A percentile compares a stretch with the other conserved stretches of the same genome.
Conservation (phyloP, 2,329 filamentous ascomycete species). For the Fusarium sublunatum region DNA sequence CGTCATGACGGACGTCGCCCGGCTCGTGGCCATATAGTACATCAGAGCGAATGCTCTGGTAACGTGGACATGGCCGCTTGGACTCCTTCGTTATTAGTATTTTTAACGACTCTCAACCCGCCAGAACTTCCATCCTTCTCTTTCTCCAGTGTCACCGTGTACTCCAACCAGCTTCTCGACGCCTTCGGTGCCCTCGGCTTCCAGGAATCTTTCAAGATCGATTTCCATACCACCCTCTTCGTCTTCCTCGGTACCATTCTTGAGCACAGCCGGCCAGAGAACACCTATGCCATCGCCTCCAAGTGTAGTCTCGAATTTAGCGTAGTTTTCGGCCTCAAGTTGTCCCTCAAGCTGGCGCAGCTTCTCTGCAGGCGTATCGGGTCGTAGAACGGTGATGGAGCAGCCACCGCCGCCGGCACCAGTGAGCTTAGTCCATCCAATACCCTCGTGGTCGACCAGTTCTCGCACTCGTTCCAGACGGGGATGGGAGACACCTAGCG, state of each 20-base stretch:
- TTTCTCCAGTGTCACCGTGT: constrained; percentile 71
- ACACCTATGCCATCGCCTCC: constrained; percentile 95
- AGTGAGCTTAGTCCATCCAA: constrained; percentile 98
- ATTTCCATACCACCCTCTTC: constrained; percentile 90
- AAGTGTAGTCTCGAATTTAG: constrained; percentile 87
- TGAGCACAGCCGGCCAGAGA: constrained; percentile 89
- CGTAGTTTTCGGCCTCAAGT: constrained; percentile 78
- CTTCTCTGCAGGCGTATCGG: constrained; percentile 66
- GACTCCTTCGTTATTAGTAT: constrained; percentile 6
- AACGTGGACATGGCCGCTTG: constrained; percentile 9
- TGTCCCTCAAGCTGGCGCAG: constrained; percentile 72
- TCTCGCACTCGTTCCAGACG: constrained; percentile 91
- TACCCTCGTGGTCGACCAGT: constrained; percentile 85
- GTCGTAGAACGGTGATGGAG: constrained; percentile 88
- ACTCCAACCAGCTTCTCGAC: constrained; percentile 91
- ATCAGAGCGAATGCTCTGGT: constrained; percentile 26
- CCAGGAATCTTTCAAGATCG: constrained; percentile 84
- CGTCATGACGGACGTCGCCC: constrained; percentile 42
- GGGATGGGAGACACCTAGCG: constrained; percentile 93
- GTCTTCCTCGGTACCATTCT: constrained; percentile 83
- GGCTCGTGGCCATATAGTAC: constrained; percentile 39
- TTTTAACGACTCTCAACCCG: constrained; percentile 64
- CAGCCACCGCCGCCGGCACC: constrained; percentile 96
- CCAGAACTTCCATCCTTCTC: constrained; percentile 91
- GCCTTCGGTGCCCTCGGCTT: constrained; percentile 83